Evolutionary conservation across 768 basidiomycete genomes (phyloP), one percentile per base, ranked within the genome.

Genomic region (Gelatoporia subvermispora): DNA sequence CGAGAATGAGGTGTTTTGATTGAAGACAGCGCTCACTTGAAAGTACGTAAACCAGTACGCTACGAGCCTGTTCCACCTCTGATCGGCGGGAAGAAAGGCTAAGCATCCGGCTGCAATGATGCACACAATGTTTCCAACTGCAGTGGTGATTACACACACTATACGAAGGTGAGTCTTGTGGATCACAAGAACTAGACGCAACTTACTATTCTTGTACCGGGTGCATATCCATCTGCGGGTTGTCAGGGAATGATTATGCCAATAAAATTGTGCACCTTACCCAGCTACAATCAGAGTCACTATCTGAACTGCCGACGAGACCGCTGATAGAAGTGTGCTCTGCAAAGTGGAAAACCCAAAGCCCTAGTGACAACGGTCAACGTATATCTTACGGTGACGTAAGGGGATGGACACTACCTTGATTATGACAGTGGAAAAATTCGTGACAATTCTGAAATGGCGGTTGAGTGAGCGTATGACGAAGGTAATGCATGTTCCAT

Each of bases 1-100:
- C n/a, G n/a, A n/a, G n/a, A n/a, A n/a, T n/a, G n/a, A n/a, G n/a
- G n/a, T n/a, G n/a, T n/a, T n/a, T n/a, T n/a, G n/a, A n/a, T n/a
- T n/a, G n/a, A n/a, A n/a, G n/a, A n/a, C n/a, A n/a, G 28, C 23
- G 18, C 48, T 8, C 16, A 53, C 56, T 35, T 54, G 57, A 51
- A 63, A 61, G 1, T 50, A 41, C 0, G 63, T 65, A 51, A 66
- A 64, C 65, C 65, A 66, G 42, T 62, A 63, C 20, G 64, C 62
- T 37, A 68, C 60, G 4, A 68, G 53, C 10, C 66, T 56, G 40
- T 52, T 59, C 65, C 65, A 65, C 42, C 57, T 59, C 23, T 60
- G 51, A 11, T 54, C 55, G 9, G 54, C 38, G 1, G 66, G 66
- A 15, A 61, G 54, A 47, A 65, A 68, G 4, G 64, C 59, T 44